These are phyloP conservation scores for Polyplosphaeria fusca DNA, from an alignment of 495 filamentous ascomycete species.

Conservation along the genomic window DNA sequence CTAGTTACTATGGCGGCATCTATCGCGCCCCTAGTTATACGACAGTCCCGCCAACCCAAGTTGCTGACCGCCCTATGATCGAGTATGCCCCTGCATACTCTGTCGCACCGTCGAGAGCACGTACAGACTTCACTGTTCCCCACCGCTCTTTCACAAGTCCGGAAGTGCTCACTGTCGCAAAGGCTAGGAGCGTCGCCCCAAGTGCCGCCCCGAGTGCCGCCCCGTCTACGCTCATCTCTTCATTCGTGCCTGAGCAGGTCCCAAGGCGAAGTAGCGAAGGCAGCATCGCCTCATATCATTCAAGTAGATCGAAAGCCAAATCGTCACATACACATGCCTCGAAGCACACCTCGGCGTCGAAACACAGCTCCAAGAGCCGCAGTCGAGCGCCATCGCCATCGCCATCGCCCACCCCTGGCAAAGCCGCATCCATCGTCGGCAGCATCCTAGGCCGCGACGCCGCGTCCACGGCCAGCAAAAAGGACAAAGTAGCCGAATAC, in stretches of 20 bases:
- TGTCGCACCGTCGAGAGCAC: constrained; percentile 19
- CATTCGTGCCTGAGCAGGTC: constrained; percentile 20
- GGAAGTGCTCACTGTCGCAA: constrained; percentile 19
- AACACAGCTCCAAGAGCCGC: constrained; percentile 23
- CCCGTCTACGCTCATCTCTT: constrained; percentile 28
- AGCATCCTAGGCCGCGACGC: constrained; percentile 26
- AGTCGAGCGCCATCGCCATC: constrained; percentile 26
- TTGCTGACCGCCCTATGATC: constrained; percentile 6
- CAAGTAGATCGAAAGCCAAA: constrained; percentile 29
- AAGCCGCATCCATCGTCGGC: constrained; percentile 21
- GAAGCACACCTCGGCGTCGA: constrained; percentile 11
- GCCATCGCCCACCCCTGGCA: constrained; percentile 5
- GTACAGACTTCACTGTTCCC: constrained; percentile 19
- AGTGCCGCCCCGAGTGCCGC: constrained; percentile 18
- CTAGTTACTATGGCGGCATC: constrained; percentile 29
- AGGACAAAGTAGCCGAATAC: constrained; percentile 8
- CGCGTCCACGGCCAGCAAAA: constrained; percentile 4
- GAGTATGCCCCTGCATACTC: constrained; percentile 26
- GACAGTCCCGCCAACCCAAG: constrained; percentile 28
- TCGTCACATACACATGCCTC: constrained; percentile 21
- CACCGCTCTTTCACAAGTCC: constrained; percentile 27
- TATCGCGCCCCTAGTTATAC: constrained; percentile 22
- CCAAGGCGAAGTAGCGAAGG: constrained; percentile 32
- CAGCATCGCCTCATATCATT: constrained; percentile 34
- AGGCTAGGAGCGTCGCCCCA: constrained; percentile 22